phyloP scores from a whole-genome alignment of 164 flowering plant species.

The Kalanchoe fedtschenkoi region DNA sequence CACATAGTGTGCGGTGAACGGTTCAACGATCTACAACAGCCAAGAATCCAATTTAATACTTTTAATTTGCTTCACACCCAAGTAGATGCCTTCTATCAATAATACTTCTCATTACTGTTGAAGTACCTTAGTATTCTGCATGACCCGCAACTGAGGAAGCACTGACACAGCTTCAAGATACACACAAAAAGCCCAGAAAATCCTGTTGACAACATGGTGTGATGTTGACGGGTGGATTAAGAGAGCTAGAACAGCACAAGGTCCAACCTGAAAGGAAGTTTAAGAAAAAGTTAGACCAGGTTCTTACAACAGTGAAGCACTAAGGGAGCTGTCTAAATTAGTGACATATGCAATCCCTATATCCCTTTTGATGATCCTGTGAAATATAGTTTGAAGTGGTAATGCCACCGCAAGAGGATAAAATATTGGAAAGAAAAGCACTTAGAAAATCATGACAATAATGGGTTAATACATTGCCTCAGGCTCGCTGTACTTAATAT shows the following conservation, averaged over 20 bases:
- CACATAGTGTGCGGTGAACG: slow-evolving; percentile 10
- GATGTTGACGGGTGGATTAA: slow-evolving; percentile 38
- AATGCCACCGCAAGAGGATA: no score
- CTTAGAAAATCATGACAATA: no score
- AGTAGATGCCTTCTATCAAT: neutral
- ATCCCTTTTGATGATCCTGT: no score
- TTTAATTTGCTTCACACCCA: no score
- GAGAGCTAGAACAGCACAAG: slow-evolving; percentile 38
- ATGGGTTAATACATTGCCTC: no score
- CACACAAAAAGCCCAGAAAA: slow-evolving; percentile 49
- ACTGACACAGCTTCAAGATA: slow-evolving; percentile 59
- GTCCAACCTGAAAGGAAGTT: slow-evolving; percentile 24
- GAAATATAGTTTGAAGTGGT: no score
- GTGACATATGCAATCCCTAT: neutral
- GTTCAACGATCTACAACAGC: slow-evolving; percentile 7
- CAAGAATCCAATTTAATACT: neutral
- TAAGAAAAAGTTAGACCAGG: neutral
- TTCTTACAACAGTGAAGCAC: neutral
- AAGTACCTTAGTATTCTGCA: slow-evolving; percentile 50
- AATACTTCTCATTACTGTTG: neutral
- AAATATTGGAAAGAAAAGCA: no score
- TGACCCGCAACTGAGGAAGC: slow-evolving; percentile 44
- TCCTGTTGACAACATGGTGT: slow-evolving; percentile 36
- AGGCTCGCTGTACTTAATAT: no score
- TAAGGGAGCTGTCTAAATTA: neutral